These are phyloP conservation scores for Neopestalotiopsis clavispora DNA, from an alignment of 2,329 filamentous ascomycete genomes.

Conservation along the genomic window DNA sequence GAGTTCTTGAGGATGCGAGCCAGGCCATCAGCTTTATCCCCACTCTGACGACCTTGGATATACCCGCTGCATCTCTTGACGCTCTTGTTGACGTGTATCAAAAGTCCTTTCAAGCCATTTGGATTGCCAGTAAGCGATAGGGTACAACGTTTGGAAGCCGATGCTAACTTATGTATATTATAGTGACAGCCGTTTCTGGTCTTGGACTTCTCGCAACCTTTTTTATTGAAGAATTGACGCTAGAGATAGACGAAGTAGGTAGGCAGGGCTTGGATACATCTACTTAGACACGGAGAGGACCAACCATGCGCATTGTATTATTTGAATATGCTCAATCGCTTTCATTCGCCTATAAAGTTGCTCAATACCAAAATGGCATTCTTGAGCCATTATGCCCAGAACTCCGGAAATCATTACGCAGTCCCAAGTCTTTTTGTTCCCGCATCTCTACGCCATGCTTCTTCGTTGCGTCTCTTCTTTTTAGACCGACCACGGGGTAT, in stretches of 20 bases:
- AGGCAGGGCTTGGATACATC: not conserved
- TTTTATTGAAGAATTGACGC: not conserved
- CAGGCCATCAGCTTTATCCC: slow-evolving; percentile 26
- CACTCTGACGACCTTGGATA: not conserved
- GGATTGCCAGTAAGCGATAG: not conserved
- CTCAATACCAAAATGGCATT: not conserved
- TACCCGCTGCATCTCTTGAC: not conserved
- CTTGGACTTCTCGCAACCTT: not conserved
- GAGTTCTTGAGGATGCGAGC: slow-evolving; percentile 19
- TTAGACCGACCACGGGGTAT: not conserved
- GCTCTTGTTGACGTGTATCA: not conserved
- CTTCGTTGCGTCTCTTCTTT: not conserved
- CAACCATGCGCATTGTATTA: not conserved
- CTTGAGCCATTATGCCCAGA: not conserved
- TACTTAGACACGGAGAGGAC: no score
- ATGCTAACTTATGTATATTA: not conserved
- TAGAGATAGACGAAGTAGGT: not conserved
- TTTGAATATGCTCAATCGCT: not conserved
- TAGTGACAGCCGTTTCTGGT: not conserved
- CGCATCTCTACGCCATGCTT: not conserved
- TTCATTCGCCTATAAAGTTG: not conserved
- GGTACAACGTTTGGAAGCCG: not conserved
- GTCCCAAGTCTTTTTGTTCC: slow-evolving; percentile 1
- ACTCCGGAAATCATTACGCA: not conserved
- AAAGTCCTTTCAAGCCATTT: not conserved